Percentiles rank a stretch among this genome's conserved stretches.
phyloP scores from a whole-genome alignment of 257 asterid genomes.

The Hygrophila difformis region DNA sequence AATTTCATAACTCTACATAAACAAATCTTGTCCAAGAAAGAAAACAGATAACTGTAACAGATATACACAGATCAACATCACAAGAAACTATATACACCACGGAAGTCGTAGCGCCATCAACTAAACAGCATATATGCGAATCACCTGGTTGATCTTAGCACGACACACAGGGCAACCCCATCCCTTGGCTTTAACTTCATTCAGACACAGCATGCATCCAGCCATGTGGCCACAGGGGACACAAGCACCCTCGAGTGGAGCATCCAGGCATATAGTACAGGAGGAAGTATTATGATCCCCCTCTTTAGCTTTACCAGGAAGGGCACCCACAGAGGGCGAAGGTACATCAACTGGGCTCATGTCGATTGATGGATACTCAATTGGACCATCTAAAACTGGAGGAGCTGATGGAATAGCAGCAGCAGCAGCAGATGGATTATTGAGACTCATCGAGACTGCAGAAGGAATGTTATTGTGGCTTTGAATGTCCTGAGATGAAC shows the following conservation, averaged over 20 bases:
- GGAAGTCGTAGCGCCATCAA: no score
- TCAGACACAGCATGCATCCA: slow-evolving; percentile 67
- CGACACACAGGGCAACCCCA: slow-evolving; percentile 84
- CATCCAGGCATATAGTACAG: slow-evolving; percentile 57
- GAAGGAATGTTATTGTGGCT: slow-evolving; percentile 12
- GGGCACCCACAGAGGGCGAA: slow-evolving; percentile 11
- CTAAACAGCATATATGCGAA: slow-evolving; percentile 54
- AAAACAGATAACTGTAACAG: no score
- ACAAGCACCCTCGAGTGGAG: slow-evolving; percentile 65
- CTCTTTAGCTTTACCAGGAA: slow-evolving; percentile 18
- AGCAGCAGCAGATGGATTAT: slow-evolving; percentile 4
- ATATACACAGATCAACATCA: no score
- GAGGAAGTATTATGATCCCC: slow-evolving; percentile 29
- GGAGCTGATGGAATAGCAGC: slow-evolving; percentile 62
- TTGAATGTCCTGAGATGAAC: slow-evolving; percentile 21
- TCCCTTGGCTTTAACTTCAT: slow-evolving; percentile 42
- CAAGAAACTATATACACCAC: no score
- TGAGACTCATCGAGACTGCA: slow-evolving; percentile 19
- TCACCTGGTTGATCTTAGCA: slow-evolving; percentile 51
- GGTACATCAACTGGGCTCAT: slow-evolving; percentile 33
- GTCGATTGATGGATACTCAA: slow-evolving; percentile 73
- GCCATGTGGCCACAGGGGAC: slow-evolving; percentile 80
- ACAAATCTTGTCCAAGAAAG: no score
- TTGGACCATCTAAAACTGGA: slow-evolving; percentile 36
- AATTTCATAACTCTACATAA: no score